Evolutionary conservation across 2,329 filamentous ascomycete genomes (phyloP).

Genomic region (Pseudocercospora musae): DNA sequence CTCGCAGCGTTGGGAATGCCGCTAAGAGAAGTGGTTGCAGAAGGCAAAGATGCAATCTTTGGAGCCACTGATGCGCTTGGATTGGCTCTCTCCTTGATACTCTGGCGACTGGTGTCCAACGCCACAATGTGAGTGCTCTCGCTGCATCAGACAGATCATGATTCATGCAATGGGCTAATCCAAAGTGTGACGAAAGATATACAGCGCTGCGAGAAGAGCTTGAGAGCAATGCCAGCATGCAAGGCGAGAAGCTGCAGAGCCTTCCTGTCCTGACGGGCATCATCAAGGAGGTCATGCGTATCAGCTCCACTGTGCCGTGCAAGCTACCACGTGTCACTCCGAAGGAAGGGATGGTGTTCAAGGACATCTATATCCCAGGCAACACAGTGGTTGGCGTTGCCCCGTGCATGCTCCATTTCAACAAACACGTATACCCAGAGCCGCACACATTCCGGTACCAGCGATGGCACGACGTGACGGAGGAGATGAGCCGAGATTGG

Average conservation of each 20-base stretch:
- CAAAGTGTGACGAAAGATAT: background rate
- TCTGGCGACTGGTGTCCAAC: background rate
- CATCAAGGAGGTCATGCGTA: background rate
- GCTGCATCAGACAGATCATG: no score
- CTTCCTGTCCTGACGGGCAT: background rate
- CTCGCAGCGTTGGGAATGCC: background rate
- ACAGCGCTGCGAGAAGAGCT: background rate
- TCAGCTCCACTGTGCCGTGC: background rate
- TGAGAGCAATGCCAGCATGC: background rate
- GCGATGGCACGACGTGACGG: slow-evolving; percentile 1
- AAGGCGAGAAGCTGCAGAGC: background rate
- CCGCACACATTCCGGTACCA: slow-evolving; percentile 1
- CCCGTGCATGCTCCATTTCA: slow-evolving; percentile 1
- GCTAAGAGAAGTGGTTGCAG: background rate
- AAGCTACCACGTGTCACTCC: background rate
- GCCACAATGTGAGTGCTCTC: no score
- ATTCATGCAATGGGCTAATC: no score
- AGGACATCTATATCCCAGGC: background rate
- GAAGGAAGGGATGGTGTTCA: background rate
- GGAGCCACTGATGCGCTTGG: background rate
- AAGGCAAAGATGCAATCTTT: slow-evolving; percentile 2
- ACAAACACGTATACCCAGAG: slow-evolving; percentile 33
- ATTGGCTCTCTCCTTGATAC: background rate
- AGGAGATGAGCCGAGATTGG: slow-evolving; percentile 12
- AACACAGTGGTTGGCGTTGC: slow-evolving; percentile 1